Conservation (phyloP, 768 basidiomycete genomes). For the Suillus clintonianus region DNA sequence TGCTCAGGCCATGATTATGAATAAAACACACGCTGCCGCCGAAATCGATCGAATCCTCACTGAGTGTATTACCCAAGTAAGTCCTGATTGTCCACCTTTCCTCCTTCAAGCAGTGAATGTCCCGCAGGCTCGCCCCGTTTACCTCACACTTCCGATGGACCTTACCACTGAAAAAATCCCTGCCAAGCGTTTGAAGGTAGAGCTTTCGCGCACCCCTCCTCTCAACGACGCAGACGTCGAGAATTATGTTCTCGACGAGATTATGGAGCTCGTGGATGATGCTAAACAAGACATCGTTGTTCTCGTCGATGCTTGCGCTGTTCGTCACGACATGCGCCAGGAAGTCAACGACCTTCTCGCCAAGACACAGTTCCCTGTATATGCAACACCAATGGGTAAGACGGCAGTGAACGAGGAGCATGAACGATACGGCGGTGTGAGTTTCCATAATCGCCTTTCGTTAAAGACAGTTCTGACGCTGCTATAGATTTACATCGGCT, state of each 20-base stretch:
- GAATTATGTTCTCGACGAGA: slow-evolving; percentile 71
- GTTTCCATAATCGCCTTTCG: slow-evolving; percentile 25
- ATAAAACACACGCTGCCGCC: slow-evolving; percentile 53
- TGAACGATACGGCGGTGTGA: slow-evolving; percentile 77
- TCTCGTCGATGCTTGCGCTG: slow-evolving; percentile 79
- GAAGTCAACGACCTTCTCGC: slow-evolving; percentile 65
- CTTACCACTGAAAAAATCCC: slow-evolving; percentile 71
- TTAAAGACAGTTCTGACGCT: slow-evolving; percentile 1
- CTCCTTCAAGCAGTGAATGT: not conserved
- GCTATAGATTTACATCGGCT: slow-evolving; percentile 74
- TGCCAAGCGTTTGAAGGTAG: slow-evolving; percentile 58
- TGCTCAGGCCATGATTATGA: slow-evolving; percentile 61
- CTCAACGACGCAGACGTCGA: slow-evolving; percentile 61
- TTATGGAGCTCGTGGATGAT: slow-evolving; percentile 60
- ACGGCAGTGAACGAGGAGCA: slow-evolving; percentile 70
- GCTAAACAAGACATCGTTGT: slow-evolving; percentile 67
- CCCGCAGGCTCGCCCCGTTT: slow-evolving; percentile 77
- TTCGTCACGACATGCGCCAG: slow-evolving; percentile 65
- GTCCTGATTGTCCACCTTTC: not conserved
- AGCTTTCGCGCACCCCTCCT: slow-evolving; percentile 50
- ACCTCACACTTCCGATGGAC: slow-evolving; percentile 85
- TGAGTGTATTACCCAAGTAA: slow-evolving; percentile 61
- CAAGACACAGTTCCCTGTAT: slow-evolving; percentile 72
- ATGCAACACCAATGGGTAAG: slow-evolving; percentile 82
- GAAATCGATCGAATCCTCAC: slow-evolving; percentile 81